Base-by-base conservation (phyloP, 208 protist species). In the Herpetomonas samuelpessoai region DNA sequence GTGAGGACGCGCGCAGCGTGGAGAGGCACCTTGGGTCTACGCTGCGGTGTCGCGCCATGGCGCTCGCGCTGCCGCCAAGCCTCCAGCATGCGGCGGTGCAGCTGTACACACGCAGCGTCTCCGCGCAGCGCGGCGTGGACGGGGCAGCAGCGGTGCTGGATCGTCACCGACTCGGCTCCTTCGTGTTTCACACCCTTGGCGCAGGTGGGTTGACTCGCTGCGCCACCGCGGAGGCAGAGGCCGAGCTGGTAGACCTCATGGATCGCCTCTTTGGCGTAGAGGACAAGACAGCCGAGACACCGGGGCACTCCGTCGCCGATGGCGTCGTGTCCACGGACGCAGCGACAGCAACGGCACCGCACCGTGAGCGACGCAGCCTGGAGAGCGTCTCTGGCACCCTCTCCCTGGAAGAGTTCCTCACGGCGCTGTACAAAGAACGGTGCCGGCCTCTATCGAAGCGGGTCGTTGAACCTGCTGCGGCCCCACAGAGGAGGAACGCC, bases 81-180 rank as follows among this genome's bases (percentile, higher is more conserved):
- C 12, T 75, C 44, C 69, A 75, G 45, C 69, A 75, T 19, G 62
- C 69, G 28, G 27, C 65, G 0, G 41, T 55, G 30, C 69, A 65
- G 30, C 63, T 75, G 22, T 70, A 65, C 24, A 28, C 35, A 21
- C 21, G 14, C 35, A 41, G 39, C 19, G 45, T 65, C 21, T 62
- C 68, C 26, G 26, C 19, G 7, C 38, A 62, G 9, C 35, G 14
- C 14, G 9, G 6, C 35, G 35, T 14, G 35, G 6, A 14, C 35
- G 35, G 9, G 35, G 9, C 35, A 14, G 6, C 35, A 18, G 35
- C 35, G 35, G 9, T 41, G 35, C 35, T 41, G 35, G 35, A 41
- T 14, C 35, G 35, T 14, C 35, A 41, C 14, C 35, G 35, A 18
- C 35, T 41, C 9, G 35, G 35, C 35, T 18, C 9, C 35, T 41